Percentiles rank a stretch among this genome's conserved stretches.
phyloP scores from a whole-genome alignment of 2,329 filamentous ascomycete species.

The Ampelomyces quisqualis region DNA sequence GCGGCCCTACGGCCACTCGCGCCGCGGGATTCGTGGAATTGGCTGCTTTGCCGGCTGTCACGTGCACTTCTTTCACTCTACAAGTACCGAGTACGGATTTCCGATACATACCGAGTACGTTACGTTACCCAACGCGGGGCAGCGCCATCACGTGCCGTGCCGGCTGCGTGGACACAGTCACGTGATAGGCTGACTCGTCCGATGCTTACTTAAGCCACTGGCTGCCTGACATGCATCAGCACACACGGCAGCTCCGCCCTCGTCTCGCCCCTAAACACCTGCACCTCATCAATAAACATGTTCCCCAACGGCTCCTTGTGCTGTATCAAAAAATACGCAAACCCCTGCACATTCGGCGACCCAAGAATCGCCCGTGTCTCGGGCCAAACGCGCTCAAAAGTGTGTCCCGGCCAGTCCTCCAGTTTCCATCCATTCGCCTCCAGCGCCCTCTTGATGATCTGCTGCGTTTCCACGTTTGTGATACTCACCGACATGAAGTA shows the following conservation, averaged over 20 bases:
- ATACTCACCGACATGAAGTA: conserved; percentile 22
- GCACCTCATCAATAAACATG: conserved; percentile 19
- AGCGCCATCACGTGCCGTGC: no score
- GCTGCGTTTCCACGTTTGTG: conserved; percentile 15
- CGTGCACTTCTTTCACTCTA: no score
- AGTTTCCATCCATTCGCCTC: conserved; percentile 8
- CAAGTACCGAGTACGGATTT: no score
- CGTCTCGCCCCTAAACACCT: conserved; percentile 15
- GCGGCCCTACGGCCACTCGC: no score
- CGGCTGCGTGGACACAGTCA: no score
- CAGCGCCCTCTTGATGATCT: conserved; percentile 12
- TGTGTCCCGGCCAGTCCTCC: conserved; percentile 18
- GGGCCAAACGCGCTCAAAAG: conserved; percentile 11
- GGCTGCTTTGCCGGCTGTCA: no score
- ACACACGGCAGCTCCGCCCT: conserved; percentile 13
- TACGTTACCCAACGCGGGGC: no score
- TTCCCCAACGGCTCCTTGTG: conserved; percentile 21
- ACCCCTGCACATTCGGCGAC: conserved; percentile 20
- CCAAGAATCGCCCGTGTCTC: conserved; percentile 20
- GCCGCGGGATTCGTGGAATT: no score
- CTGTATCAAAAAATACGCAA: conserved; percentile 21
- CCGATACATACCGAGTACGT: no score
- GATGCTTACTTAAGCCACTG: no score
- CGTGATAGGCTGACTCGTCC: no score
- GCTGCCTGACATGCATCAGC: conserved; percentile 14